A percentile compares a stretch with the other conserved stretches of the same genome.
Conservation (phyloP, 192 early-diverging fungal species). For the Coemansia erecta region DNA sequence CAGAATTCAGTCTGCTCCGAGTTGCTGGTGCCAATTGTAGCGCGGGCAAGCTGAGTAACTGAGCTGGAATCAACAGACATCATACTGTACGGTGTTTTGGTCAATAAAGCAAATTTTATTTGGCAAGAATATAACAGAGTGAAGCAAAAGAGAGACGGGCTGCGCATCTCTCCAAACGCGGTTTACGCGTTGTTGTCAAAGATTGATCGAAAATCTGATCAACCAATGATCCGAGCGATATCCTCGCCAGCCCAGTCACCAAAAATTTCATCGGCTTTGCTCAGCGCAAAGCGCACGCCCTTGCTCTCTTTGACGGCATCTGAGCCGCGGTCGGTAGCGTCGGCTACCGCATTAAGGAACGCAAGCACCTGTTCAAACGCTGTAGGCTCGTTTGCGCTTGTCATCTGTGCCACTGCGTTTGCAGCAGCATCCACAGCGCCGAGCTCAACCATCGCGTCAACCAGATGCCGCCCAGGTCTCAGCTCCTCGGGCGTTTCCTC, state of each 20-base stretch:
- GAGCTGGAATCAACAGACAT: neutral
- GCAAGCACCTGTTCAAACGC: conserved; percentile 33
- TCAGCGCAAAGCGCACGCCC: conserved; percentile 6
- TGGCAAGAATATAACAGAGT: neutral
- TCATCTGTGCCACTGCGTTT: conserved; percentile 49
- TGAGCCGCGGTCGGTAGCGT: conserved; percentile 19
- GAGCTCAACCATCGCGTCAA: conserved; percentile 46
- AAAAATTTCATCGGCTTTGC: conserved; percentile 8
- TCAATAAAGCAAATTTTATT: neutral
- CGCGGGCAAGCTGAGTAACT: neutral
- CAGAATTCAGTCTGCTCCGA: conserved; percentile 35
- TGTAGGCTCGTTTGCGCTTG: conserved; percentile 28
- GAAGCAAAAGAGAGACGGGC: neutral
- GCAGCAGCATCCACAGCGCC: conserved; percentile 52
- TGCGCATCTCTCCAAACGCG: no score
- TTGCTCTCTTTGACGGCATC: conserved; percentile 12
- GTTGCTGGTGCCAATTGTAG: neutral
- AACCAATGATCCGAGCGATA: neutral
- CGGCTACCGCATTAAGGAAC: conserved; percentile 19
- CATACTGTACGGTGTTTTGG: neutral
- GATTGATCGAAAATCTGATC: neutral
- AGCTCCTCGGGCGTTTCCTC: conserved; percentile 27
- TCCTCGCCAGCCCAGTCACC: conserved; percentile 12
- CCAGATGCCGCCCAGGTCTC: conserved; percentile 35
- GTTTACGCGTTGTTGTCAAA: neutral